These are phyloP conservation scores for Haplosporangium gracile DNA, from an alignment of 192 early-diverging fungal species.

Conservation along the genomic window DNA sequence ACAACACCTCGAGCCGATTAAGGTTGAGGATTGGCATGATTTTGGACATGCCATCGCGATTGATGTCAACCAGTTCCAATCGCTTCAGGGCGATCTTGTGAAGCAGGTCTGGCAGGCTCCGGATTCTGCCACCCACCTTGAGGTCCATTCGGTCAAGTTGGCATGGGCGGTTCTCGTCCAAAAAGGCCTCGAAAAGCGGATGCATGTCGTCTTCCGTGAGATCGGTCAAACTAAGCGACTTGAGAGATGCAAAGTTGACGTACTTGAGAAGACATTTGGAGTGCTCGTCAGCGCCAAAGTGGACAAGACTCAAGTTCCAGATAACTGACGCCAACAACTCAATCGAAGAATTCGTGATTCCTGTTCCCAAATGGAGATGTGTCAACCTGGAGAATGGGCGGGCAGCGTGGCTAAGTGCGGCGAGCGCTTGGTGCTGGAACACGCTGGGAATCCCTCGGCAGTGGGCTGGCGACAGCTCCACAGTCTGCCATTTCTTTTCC, in stretches of 20 bases:
- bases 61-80: not conserved
- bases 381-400: constrained; percentile 4
- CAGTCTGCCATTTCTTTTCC: not conserved
- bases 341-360: not conserved
- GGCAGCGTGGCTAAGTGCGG: not conserved
- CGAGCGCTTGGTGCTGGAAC: not conserved
- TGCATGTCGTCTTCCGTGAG: not conserved
- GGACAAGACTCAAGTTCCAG: constrained; percentile 7
- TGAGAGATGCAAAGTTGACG: constrained; percentile 2
- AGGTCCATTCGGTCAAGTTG: constrained; percentile 1
- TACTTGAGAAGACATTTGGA: not conserved
- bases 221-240: not conserved
- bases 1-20: not conserved
- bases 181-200: not conserved
- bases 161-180: not conserved
- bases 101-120: not conserved
- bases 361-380: not conserved
- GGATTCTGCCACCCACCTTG: not conserved
- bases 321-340: not conserved
- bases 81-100: not conserved
- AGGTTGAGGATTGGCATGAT: not conserved
- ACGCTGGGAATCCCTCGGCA: not conserved
- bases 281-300: not conserved
- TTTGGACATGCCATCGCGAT: not conserved
- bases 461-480: not conserved